A percentile compares a stretch with the other conserved stretches of the same genome.
phyloP scores from a whole-genome alignment of 2,329 filamentous ascomycete genomes.

The Hypoxylon sp. region DNA sequence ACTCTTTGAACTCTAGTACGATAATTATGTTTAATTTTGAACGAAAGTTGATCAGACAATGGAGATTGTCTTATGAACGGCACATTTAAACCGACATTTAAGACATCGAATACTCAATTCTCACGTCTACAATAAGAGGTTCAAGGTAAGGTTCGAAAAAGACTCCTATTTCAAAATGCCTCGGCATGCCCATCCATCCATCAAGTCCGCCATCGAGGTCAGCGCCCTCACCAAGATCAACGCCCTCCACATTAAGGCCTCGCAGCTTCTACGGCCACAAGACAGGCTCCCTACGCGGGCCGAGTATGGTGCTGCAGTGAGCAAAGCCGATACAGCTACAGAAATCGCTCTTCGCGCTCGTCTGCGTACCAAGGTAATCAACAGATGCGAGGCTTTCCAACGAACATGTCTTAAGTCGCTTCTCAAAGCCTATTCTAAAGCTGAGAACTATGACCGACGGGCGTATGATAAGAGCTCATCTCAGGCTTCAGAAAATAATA shows the following conservation, averaged over 20 bases:
- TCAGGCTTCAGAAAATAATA: neutral
- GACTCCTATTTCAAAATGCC: neutral
- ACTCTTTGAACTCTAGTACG: too few species aligned
- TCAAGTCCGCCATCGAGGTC: slow-evolving; percentile 6
- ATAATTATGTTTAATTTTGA: too few species aligned
- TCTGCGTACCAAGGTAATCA: slow-evolving; percentile 13
- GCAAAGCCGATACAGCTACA: too few species aligned
- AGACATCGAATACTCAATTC: neutral
- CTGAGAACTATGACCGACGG: slow-evolving; percentile 8
- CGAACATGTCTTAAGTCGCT: slow-evolving; percentile 2
- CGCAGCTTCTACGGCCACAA: neutral
- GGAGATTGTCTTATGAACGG: neutral
- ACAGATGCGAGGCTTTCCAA: neutral
- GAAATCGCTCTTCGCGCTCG: too few species aligned
- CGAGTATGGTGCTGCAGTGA: slow-evolving; percentile 19
- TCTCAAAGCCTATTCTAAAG: neutral
- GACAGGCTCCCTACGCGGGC: slow-evolving; percentile 1
- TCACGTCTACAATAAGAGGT: neutral
- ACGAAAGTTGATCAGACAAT: neutral
- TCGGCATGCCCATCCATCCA: neutral
- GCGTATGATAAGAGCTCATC: slow-evolving; percentile 16
- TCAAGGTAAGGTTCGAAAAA: neutral
- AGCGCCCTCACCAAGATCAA: slow-evolving; percentile 1
- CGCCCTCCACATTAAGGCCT: slow-evolving; percentile 12
- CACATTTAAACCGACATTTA: neutral